These are phyloP conservation scores for Candida glaebosa DNA, from an alignment of 805 yeast genomes.

Conservation along the genomic window DNA sequence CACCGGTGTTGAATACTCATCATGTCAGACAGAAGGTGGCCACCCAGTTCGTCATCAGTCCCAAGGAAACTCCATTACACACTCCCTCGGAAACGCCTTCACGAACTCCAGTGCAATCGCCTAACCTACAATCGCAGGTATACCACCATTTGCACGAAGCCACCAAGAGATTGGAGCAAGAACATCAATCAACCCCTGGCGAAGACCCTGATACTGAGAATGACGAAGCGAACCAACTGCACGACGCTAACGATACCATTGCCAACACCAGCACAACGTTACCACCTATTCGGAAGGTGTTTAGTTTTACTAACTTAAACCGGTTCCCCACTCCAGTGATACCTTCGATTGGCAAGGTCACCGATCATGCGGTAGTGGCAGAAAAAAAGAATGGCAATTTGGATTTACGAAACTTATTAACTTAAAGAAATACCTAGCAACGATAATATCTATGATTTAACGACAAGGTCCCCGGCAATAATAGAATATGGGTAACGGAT, in stretches of 20 bases:
- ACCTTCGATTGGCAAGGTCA: background rate
- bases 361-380: background rate
- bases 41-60: conserved; percentile 26
- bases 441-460: background rate
- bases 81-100: conserved; percentile 46
- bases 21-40: conserved; percentile 2
- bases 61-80: conserved; percentile 47
- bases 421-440: background rate
- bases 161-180: conserved; percentile 17
- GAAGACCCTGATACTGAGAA: too few relatives aligned
- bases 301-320: conserved; percentile 23
- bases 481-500: too few relatives aligned
- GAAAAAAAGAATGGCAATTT: conserved; percentile 1
- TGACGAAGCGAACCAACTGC: too few relatives aligned
- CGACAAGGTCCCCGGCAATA: too few relatives aligned
- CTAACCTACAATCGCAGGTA: conserved; percentile 37
- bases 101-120: conserved; percentile 33
- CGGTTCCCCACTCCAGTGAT: conserved; percentile 10
- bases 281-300: conserved; percentile 41
- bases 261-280: conserved; percentile 39
- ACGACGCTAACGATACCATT: conserved; percentile 20
- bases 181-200: too few relatives aligned
- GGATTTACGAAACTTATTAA: background rate
- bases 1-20: conserved; percentile 28
- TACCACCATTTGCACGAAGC: conserved; percentile 19